Evolutionary conservation across 345 rosid genomes (phyloP), one percentile per base, ranked within the genome.

Genomic region (Brassica nigra): DNA sequence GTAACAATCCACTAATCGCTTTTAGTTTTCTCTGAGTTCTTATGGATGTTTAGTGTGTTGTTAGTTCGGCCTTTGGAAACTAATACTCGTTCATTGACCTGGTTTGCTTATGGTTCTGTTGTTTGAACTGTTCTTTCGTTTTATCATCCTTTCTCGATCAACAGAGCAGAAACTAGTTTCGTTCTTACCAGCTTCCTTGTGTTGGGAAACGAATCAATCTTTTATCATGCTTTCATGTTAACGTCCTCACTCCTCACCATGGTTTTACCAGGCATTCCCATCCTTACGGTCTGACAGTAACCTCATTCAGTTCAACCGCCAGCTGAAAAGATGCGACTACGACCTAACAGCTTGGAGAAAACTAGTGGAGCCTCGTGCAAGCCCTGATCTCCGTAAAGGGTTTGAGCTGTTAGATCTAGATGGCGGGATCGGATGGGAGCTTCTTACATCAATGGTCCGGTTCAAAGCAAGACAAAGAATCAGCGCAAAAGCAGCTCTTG

Each of bases 261-360:
- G 49, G 18, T 69, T 68, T 54, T 57, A 30, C 86, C 18, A 91
- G 97, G 93, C 89, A 47, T 87, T 95, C 81, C 97, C 96, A 28
- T 88, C 93, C 42, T 82, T 95, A n/a, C 87, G 94, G n/a, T 83
- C 90, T 14, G 99, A 95, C 81, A 93, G 86, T 61, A 76, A 79
- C 84, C 91, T 95, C 69, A 93, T 93, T 78, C 99, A 93, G 83
- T 91, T 95, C 86, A 95, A 93, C 78, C 96, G 96, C 58, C 98
- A 91, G 78, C 80, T 95, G 12, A 95, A 95, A 85, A 88, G 98
- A 83, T 91, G 98, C 14, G 97, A 95, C 74, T 95, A 90, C 15
- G 93, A 95, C 88, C 80, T 95, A 71, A 82, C 70, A 14, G 90
- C 90, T 59, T 91, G 99, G 98, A 90, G 99, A 80, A 89, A 85